Base-by-base conservation (phyloP, 768 basidiomycete species). In the Rhizopogon vesiculosus region DNA sequence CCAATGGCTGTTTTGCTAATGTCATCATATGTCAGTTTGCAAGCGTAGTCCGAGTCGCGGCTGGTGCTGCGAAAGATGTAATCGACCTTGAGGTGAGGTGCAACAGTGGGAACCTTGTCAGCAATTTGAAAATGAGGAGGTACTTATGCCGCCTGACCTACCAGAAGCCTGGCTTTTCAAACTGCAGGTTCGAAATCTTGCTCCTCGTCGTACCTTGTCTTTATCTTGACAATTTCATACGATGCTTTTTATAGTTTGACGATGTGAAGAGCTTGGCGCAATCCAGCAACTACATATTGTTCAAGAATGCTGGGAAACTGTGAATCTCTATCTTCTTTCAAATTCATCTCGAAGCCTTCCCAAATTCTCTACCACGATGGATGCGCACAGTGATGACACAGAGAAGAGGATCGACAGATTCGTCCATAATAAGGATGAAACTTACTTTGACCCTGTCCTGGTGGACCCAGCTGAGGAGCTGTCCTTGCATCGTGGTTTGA, bases 401-500 rank as follows among this genome's bases (percentile, higher is more conserved):
- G 46, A 48, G 33, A 48, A 48, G 18, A 35, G 29, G 7, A 22
- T 35, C 19, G 33, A 15, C 18, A 19, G 33, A 19, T 35, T 22
- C 12, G 33, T 35, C 33, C 33, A 33, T 48, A 48, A 8, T 15
- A 35, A 35, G 19, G 46, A 48, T 8, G 40, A 41, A n/a, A n/a
- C 7, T 41, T n/a, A 41, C 35, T 9, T 48, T 3, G 19, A 35
- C 35, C 38, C 15, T 18, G 67, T 67, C 12, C 64, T 71, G 43
- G 57, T 69, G 18, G 75, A 77, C 38, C 74, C 76, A 16, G 58
- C 67, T 8, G 54, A 62, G 42, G 67, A 69, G 46, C 61, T 74
- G 40, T 75, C 68, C 40, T 66, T 83, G 40, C 79, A 79, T 56
- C 74, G 78, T 42, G 79, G 76, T 29, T 72, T 80, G 46, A 76